A percentile compares a stretch with the other conserved stretches of the same genome.
phyloP scores from a whole-genome alignment of 768 basidiomycete species.

The Lactarius evosmus region DNA sequence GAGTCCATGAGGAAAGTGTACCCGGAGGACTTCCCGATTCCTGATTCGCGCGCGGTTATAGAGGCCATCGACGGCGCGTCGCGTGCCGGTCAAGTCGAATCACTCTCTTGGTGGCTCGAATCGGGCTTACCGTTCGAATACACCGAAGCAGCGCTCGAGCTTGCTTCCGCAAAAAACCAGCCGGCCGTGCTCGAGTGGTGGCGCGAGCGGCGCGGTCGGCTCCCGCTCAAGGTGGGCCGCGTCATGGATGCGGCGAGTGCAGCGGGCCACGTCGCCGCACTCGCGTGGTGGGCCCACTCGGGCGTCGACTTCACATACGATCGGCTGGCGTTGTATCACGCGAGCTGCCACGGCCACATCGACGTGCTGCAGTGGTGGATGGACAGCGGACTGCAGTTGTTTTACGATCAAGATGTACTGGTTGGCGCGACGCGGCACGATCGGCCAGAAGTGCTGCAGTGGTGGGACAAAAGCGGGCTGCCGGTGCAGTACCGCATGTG shows the following conservation, averaged over 20 bases:
- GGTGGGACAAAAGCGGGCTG: slow-evolving; percentile 82
- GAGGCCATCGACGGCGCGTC: slow-evolving; percentile 80
- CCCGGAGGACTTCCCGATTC: slow-evolving; percentile 56
- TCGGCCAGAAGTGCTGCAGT: slow-evolving; percentile 75
- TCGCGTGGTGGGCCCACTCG: slow-evolving; percentile 85
- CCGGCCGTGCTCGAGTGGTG: slow-evolving; percentile 83
- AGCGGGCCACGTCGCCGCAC: slow-evolving; percentile 67
- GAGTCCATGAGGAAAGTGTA: slow-evolving; percentile 59
- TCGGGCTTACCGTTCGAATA: slow-evolving; percentile 68
- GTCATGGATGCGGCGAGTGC: slow-evolving; percentile 84
- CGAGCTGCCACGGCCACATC: slow-evolving; percentile 75
- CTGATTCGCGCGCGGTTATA: slow-evolving; percentile 51
- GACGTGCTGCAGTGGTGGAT: slow-evolving; percentile 85
- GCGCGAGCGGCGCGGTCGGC: slow-evolving; percentile 52
- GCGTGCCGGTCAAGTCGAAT: slow-evolving; percentile 66
- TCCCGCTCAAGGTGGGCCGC: slow-evolving; percentile 77
- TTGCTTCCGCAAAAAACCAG: slow-evolving; percentile 74
- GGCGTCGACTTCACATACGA: slow-evolving; percentile 79
- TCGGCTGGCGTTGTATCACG: slow-evolving; percentile 69
- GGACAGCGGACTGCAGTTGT: slow-evolving; percentile 68
- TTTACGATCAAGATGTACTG: slow-evolving; percentile 78
- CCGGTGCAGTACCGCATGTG: slow-evolving; percentile 86
- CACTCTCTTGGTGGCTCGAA: slow-evolving; percentile 78
- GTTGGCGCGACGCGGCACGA: slow-evolving; percentile 80
- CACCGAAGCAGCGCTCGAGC: slow-evolving; percentile 75